Conservation (phyloP, 2,329 filamentous ascomycete genomes). For the Colletotrichum liriopes region DNA sequence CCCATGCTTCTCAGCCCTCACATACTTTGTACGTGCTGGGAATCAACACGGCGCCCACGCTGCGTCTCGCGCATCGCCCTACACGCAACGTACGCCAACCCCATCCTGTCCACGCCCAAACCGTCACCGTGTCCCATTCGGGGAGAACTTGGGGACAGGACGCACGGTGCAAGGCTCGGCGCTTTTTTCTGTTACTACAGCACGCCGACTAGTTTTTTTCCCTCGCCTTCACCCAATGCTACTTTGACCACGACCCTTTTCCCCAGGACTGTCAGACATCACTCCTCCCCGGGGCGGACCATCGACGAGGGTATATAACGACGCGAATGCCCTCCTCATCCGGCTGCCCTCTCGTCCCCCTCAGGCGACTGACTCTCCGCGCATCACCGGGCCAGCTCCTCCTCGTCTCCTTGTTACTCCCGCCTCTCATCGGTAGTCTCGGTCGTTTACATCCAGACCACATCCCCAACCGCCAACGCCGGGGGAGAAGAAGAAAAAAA, state of each 20-base stretch:
- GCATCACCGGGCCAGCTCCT: background rate
- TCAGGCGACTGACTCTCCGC: constrained; percentile 6
- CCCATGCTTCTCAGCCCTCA: constrained; percentile 22
- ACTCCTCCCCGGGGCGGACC: background rate
- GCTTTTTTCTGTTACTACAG: background rate
- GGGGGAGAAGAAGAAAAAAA: background rate
- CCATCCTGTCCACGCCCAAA: constrained; percentile 16
- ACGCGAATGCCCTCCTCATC: constrained; percentile 37
- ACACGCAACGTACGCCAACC: constrained; percentile 20
- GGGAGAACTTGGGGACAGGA: constrained; percentile 8
- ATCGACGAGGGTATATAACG: constrained; percentile 34
- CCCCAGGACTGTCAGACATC: background rate
- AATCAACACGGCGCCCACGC: background rate
- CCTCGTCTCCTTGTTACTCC: background rate
- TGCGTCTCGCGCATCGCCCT: background rate
- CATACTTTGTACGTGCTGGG: background rate
- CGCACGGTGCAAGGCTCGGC: constrained; percentile 34
- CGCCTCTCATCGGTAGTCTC: background rate
- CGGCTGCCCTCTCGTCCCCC: too few species aligned
- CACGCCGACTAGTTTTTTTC: constrained; percentile 10
- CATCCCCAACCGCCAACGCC: background rate
- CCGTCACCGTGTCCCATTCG: background rate
- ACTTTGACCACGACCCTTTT: constrained; percentile 25
- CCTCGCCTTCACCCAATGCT: constrained; percentile 6
- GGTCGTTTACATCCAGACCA: background rate